Evolutionary conservation across 768 basidiomycete species (phyloP).

Genomic region (Calocera cornea): DNA sequence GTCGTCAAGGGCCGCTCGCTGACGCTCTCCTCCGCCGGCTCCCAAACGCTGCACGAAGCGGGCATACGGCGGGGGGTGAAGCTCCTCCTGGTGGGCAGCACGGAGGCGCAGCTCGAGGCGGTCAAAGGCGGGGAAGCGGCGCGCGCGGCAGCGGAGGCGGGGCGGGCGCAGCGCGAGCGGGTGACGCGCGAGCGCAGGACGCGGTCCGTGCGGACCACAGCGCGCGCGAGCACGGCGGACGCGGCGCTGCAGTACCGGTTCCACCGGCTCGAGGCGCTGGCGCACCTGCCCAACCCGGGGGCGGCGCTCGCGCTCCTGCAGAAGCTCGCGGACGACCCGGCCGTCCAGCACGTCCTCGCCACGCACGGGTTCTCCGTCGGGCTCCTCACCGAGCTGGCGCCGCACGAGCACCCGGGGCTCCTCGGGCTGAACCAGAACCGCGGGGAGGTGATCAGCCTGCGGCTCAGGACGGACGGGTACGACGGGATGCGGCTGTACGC

Average conservation of each 20-base stretch:
- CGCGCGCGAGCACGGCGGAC: slow-evolving; percentile 24
- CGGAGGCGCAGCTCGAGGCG: slow-evolving; percentile 40
- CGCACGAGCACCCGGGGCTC: slow-evolving; percentile 55
- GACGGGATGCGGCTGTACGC: slow-evolving; percentile 57
- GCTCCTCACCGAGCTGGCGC: slow-evolving; percentile 60
- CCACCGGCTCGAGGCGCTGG: slow-evolving; percentile 47
- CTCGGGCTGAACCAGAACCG: slow-evolving; percentile 54
- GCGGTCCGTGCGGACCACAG: slow-evolving; percentile 44
- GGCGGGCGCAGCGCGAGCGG: slow-evolving; percentile 43
- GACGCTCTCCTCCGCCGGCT: slow-evolving; percentile 16
- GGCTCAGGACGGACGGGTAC: slow-evolving; percentile 54
- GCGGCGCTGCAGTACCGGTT: slow-evolving; percentile 40
- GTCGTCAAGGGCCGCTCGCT: slow-evolving; percentile 54
- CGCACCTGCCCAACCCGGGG: slow-evolving; percentile 50
- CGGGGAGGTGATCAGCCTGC: slow-evolving; percentile 51
- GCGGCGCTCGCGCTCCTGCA: slow-evolving; percentile 41
- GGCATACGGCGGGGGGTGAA: slow-evolving; percentile 56
- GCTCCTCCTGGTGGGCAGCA: slow-evolving; percentile 59
- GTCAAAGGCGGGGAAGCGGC: slow-evolving; percentile 30
- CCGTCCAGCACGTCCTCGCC: slow-evolving; percentile 57
- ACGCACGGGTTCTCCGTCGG: slow-evolving; percentile 55
- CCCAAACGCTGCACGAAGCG: slow-evolving; percentile 28
- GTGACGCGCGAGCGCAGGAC: slow-evolving; percentile 34
- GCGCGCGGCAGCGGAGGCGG: slow-evolving; percentile 35
- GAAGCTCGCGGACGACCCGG: slow-evolving; percentile 54